A percentile compares a stretch with the other conserved stretches of the same genome.
Evolutionary conservation across 306 rosid genomes (phyloP).

Genomic region (Glycine latifolia): DNA sequence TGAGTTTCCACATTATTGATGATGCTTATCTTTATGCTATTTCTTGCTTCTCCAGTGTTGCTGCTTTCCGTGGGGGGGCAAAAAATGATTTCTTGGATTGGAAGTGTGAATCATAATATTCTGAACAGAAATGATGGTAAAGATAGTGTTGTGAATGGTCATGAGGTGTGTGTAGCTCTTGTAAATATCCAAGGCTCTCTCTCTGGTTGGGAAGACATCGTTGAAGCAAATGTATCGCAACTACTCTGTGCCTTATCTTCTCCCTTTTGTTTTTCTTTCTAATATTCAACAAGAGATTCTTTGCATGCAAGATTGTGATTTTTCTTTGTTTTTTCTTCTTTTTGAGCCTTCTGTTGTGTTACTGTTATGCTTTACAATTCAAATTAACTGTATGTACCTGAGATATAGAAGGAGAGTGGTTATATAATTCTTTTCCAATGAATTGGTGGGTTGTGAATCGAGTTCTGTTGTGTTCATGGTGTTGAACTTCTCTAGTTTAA

Average conservation of each 20-base stretch:
- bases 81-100: constrained; percentile 53
- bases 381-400: constrained; percentile 50
- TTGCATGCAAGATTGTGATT: constrained; percentile 46
- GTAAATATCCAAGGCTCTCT: constrained; percentile 63
- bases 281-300: constrained; percentile 25
- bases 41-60: constrained; percentile 63
- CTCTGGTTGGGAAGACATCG: constrained; percentile 31
- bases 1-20: constrained; percentile 13
- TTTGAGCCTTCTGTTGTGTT: constrained; percentile 37
- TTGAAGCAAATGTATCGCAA: constrained; percentile 36
- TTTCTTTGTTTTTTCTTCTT: constrained; percentile 23
- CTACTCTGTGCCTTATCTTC: constrained; percentile 31
- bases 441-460: constrained; percentile 36
- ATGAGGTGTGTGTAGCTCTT: constrained; percentile 56
- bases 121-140: constrained; percentile 32
- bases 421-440: constrained; percentile 46
- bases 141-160: constrained; percentile 49
- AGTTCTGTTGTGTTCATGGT: background rate
- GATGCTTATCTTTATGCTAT: constrained; percentile 40
- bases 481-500: background rate
- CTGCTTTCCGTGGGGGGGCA: constrained; percentile 73
- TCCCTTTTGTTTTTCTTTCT: constrained; percentile 34
- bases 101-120: constrained; percentile 45
- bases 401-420: constrained; percentile 37
- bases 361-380: constrained; percentile 43